Evolutionary conservation across 1,284 basidiomycete genomes (phyloP).

Genomic region (Cryptococcus sp.): DNA sequence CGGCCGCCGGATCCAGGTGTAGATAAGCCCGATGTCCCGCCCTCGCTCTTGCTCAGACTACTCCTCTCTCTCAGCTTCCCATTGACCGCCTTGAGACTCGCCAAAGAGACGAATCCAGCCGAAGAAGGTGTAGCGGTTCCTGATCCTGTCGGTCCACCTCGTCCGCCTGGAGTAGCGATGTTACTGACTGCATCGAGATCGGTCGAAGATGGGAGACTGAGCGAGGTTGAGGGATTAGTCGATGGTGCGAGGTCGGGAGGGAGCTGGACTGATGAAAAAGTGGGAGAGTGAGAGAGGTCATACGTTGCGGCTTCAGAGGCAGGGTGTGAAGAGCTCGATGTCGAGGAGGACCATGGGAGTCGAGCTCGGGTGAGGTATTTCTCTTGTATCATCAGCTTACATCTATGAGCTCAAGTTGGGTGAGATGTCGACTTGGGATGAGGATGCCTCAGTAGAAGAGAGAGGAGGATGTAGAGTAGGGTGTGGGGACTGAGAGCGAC

Average conservation of each 20-base stretch:
- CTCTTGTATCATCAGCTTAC: constrained; percentile 19
- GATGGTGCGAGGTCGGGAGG: not conserved
- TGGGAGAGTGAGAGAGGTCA: not conserved
- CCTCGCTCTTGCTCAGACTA: not conserved
- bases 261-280: not conserved
- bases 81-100: constrained; percentile 14
- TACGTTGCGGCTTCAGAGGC: constrained; percentile 2
- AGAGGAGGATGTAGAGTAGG: not conserved
- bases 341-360: constrained; percentile 27
- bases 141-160: constrained; percentile 3
- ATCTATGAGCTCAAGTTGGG: too few species aligned
- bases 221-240: not conserved
- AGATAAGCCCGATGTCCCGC: not conserved
- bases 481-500: constrained; percentile 3
- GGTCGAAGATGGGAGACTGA: not conserved
- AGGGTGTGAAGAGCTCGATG: constrained; percentile 8
- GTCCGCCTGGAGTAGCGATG: constrained; percentile 2
- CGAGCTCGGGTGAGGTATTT: constrained; percentile 38
- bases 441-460: too few species aligned
- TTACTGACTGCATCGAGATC: not conserved
- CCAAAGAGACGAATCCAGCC: constrained; percentile 25
- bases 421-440: too few species aligned
- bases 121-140: constrained; percentile 25
- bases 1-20: not conserved
- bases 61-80: constrained; percentile 7